Percentiles rank a stretch among this genome's conserved stretches.
Evolutionary conservation across 805 yeast species (phyloP).

Genomic region (Cyberlindnera misumaiensis): DNA sequence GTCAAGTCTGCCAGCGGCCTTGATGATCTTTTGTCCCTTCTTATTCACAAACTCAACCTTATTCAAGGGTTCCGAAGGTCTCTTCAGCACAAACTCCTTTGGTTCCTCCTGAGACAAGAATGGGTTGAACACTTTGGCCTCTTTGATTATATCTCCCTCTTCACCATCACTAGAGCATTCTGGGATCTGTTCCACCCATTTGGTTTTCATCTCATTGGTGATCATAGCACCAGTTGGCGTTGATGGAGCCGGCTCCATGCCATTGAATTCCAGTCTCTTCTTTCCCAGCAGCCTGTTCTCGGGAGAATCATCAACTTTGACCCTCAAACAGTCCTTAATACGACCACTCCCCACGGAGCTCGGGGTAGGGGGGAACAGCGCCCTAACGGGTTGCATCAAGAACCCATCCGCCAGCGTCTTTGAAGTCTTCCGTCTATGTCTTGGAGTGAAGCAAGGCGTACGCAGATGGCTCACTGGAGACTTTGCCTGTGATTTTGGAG

Average conservation of each 20-base stretch:
- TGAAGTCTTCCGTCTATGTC: slow-evolving; percentile 14
- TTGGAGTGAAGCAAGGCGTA: slow-evolving; percentile 22
- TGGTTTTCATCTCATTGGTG: slow-evolving; percentile 24
- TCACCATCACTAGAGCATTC: slow-evolving; percentile 12
- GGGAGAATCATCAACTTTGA: slow-evolving; percentile 6
- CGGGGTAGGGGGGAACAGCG: slow-evolving; percentile 25
- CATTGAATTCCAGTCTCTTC: slow-evolving; percentile 11
- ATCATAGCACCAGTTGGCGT: slow-evolving; percentile 32
- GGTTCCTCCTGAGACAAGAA: slow-evolving; percentile 8
- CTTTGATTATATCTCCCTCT: slow-evolving; percentile 15
- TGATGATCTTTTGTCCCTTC: slow-evolving; percentile 25
- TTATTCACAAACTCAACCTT: slow-evolving; percentile 27
- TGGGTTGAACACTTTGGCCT: slow-evolving; percentile 16
- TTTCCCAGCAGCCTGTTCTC: slow-evolving; percentile 1
- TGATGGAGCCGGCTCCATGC: slow-evolving; percentile 3
- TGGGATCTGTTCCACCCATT: slow-evolving; percentile 27
- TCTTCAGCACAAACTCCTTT: slow-evolving; percentile 10
- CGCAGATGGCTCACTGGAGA: slow-evolving; percentile 5
- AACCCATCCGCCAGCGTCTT: slow-evolving; percentile 5
- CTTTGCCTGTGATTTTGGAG: no score
- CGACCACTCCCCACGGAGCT: slow-evolving; percentile 23
- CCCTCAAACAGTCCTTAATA: slow-evolving; percentile 3
- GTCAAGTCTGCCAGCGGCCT: slow-evolving; percentile 9
- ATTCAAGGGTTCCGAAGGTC: slow-evolving; percentile 14
- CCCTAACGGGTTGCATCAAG: slow-evolving; percentile 11